Evolutionary conservation across 306 rosid genomes (phyloP).

Genomic region (Dicorynia guianensis): DNA sequence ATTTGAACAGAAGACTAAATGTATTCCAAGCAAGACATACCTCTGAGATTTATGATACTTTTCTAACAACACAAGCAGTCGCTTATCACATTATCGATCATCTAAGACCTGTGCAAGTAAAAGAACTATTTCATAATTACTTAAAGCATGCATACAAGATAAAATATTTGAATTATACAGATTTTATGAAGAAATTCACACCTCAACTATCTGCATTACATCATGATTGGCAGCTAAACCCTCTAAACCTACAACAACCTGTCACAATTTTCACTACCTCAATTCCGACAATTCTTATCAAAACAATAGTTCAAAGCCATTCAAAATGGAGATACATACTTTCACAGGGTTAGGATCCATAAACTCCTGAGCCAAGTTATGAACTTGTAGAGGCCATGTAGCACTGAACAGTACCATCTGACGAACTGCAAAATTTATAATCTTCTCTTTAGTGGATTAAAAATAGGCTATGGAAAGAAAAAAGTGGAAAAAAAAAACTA

Average conservation of each 20-base stretch:
- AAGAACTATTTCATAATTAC: slow-evolving; percentile 4
- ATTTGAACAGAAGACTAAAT: not conserved
- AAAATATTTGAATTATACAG: not conserved
- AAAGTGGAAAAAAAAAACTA: slow-evolving; percentile 21
- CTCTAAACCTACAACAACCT: slow-evolving; percentile 98
- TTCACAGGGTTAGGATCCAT: slow-evolving; percentile 96
- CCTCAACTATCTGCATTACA: slow-evolving; percentile 99
- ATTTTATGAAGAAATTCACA: slow-evolving; percentile 38
- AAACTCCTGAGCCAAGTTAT: slow-evolving; percentile 92
- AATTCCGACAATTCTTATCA: slow-evolving; percentile 8
- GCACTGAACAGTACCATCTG: slow-evolving; percentile 99
- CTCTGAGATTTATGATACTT: slow-evolving; percentile 89
- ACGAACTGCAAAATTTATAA: slow-evolving; percentile 65
- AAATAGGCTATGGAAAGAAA: slow-evolving; percentile 6
- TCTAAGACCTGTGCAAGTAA: slow-evolving; percentile 78
- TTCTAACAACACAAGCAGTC: slow-evolving; percentile 78
- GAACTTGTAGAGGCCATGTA: slow-evolving; percentile 89
- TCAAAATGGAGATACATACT: slow-evolving; percentile 55
- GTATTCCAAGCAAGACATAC: slow-evolving; percentile 45
- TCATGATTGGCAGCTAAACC: slow-evolving; percentile 98
- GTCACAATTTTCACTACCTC: slow-evolving; percentile 43
- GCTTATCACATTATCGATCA: slow-evolving; percentile 74
- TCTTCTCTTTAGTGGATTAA: slow-evolving; percentile 12
- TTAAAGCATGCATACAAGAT: not conserved
- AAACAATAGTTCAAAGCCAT: slow-evolving; percentile 18